Evolutionary conservation across 2,329 filamentous ascomycete genomes (phyloP).

Genomic region (Sporothrix euskadiensis): DNA sequence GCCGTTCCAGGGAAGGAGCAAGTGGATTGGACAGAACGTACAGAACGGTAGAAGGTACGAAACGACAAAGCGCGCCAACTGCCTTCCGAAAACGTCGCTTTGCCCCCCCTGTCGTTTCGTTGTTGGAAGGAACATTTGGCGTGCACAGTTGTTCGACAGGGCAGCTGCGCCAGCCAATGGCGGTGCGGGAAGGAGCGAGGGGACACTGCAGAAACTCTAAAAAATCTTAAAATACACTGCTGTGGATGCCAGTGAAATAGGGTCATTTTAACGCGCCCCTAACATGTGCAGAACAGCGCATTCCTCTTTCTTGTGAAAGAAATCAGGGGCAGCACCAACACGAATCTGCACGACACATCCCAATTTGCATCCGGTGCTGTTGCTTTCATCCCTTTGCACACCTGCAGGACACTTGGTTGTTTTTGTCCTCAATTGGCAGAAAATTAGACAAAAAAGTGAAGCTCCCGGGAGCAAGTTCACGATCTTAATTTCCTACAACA

Average conservation of each 20-base stretch:
- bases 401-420: not conserved
- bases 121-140: slow-evolving; percentile 10
- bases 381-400: not conserved
- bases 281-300: not conserved
- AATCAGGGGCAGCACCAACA: slow-evolving; percentile 4
- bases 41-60: not conserved
- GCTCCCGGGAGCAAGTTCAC: not conserved
- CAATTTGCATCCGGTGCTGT: slow-evolving; percentile 12
- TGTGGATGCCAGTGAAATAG: slow-evolving; percentile 11
- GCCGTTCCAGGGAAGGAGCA: not conserved
- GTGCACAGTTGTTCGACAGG: not conserved
- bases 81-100: slow-evolving; percentile 17
- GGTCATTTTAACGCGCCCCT: not conserved
- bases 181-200: not conserved
- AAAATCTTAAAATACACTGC: not conserved
- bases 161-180: slow-evolving; percentile 10
- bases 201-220: not conserved
- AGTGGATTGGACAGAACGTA: not conserved
- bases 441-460: not conserved
- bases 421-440: slow-evolving; percentile 12
- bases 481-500: not conserved
- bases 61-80: not conserved
- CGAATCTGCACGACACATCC: not conserved
- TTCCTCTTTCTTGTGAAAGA: not conserved
- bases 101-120: not conserved